Conservation (phyloP, 2,329 filamentous ascomycete genomes). For the Alternaria arbusti region DNA sequence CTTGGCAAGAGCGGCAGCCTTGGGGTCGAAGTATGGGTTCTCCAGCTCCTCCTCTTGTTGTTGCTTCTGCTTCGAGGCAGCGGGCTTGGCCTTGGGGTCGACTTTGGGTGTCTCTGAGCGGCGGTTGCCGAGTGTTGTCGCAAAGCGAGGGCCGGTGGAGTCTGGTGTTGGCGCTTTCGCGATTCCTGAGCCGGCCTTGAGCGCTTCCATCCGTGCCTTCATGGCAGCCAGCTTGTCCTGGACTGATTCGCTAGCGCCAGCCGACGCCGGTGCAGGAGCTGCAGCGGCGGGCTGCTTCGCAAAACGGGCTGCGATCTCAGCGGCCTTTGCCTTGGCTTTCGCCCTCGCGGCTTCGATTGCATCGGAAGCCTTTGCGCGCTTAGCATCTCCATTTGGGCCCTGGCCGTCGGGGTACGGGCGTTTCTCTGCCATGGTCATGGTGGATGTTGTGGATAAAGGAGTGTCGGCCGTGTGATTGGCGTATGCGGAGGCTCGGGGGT, state of each 20-base stretch:
- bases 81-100: conserved; percentile 35
- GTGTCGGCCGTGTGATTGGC: neutral
- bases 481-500: conserved; percentile 6
- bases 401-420: conserved; percentile 49
- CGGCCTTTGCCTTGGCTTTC: conserved; percentile 43
- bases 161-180: conserved; percentile 44
- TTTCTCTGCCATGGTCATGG: conserved; percentile 51
- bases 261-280: conserved; percentile 17
- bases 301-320: conserved; percentile 43
- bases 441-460: conserved; percentile 1
- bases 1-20: conserved; percentile 60
- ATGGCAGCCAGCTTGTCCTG: conserved; percentile 39
- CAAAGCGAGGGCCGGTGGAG: conserved; percentile 59
- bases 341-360: conserved; percentile 42
- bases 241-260: conserved; percentile 17
- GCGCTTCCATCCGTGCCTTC: conserved; percentile 38
- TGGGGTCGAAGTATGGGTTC: conserved; percentile 86
- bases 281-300: conserved; percentile 29
- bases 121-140: conserved; percentile 62
- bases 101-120: conserved; percentile 51
- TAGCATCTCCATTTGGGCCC: conserved; percentile 38
- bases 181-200: conserved; percentile 69
- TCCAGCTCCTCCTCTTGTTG: conserved; percentile 64
- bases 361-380: conserved; percentile 49
- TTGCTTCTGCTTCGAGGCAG: conserved; percentile 42